Conservation (phyloP, 148 eudicot species). For the Rhododendron ovatum region DNA sequence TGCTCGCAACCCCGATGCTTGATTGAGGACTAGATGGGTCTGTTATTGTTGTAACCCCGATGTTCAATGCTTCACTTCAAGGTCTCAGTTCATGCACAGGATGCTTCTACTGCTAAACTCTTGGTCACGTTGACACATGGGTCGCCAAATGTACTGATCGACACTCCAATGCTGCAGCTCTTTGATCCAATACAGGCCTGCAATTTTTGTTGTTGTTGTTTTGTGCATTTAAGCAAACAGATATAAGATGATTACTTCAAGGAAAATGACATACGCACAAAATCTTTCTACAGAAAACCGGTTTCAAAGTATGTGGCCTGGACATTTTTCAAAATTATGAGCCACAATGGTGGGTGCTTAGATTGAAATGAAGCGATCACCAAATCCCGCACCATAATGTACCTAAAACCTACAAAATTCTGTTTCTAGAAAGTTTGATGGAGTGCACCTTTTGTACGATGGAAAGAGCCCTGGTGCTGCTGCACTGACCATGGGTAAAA, state of each 20-base stretch:
- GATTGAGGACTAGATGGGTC: not conserved
- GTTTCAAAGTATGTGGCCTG: not conserved
- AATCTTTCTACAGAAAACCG: not conserved
- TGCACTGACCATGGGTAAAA: constrained; percentile 68
- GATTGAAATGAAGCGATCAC: not conserved
- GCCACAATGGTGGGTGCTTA: not conserved
- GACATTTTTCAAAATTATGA: not conserved
- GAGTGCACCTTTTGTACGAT: constrained; percentile 49
- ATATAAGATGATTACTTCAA: not conserved
- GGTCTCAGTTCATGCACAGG: constrained; percentile 32
- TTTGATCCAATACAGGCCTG: constrained; percentile 74
- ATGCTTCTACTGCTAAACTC: constrained; percentile 77
- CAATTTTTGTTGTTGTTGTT: not conserved
- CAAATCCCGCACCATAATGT: not conserved
- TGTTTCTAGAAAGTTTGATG: not conserved
- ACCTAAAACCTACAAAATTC: not conserved
- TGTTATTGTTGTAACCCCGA: not conserved
- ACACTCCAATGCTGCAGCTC: constrained; percentile 59
- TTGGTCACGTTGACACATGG: constrained; percentile 59
- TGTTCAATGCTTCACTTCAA: not conserved
- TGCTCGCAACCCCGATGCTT: not conserved
- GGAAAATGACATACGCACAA: not conserved
- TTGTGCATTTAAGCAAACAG: not conserved
- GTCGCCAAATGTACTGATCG: constrained; percentile 51
- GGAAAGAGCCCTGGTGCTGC: constrained; percentile 54